Conservation (phyloP, 129 eudicot species). For the Artemisia annua region DNA sequence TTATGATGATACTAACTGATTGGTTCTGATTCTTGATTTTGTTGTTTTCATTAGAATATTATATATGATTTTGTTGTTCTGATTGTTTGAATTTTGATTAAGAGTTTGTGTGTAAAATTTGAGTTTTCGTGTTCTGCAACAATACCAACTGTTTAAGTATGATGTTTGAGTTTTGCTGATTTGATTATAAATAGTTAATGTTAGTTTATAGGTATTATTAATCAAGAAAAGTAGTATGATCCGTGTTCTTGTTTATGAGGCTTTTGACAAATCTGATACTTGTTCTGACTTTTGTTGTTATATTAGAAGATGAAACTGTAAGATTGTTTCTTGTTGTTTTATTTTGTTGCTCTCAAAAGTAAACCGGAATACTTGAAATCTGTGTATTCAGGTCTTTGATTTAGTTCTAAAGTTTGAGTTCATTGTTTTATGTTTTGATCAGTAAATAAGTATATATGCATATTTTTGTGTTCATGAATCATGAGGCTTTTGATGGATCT, state of each 20-base stretch:
- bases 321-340: too few relatives aligned
- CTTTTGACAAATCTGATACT: too few relatives aligned
- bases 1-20: too few relatives aligned
- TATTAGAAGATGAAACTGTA: too few relatives aligned
- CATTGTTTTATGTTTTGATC: not conserved
- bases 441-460: not conserved
- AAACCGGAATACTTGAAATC: not conserved
- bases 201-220: too few relatives aligned
- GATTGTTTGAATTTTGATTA: not conserved
- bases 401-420: slow-evolving; percentile 5
- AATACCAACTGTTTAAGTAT: too few relatives aligned
- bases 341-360: not conserved
- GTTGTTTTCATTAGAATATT: not conserved
- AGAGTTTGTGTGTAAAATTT: not conserved
- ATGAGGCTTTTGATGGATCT: not conserved
- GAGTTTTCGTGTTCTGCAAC: not conserved
- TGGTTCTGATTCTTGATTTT: not conserved
- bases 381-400: not conserved
- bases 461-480: not conserved
- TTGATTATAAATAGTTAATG: not conserved
- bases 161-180: not conserved
- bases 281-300: too few relatives aligned
- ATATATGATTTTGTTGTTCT: not conserved
- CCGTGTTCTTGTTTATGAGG: too few relatives aligned
- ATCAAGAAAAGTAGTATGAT: too few relatives aligned